Evolutionary conservation across 352 stramenopile species (phyloP), one percentile per base, ranked within the genome.

Genomic region (Phytophthora kernoviae): DNA sequence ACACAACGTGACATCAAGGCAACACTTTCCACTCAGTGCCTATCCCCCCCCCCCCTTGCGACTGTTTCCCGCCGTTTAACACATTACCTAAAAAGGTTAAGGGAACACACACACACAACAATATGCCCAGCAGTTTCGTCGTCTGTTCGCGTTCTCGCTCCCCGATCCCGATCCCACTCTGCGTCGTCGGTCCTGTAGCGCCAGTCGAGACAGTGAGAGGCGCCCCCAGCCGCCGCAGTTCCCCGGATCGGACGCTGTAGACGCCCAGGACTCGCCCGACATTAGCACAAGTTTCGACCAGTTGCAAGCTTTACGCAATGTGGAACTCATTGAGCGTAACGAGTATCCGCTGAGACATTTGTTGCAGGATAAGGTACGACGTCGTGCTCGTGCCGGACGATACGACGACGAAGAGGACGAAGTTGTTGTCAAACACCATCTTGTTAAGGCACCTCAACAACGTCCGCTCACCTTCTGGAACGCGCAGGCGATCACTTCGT

Each of bases 301-400:
- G 54, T 52, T 92, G 8, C 75, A 90, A 57, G 83, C 83, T 39
- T 58, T 92, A 11, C 83, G 83, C 22, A 60, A 81, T 65, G 79
- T 92, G 33, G 27, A 75, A 45, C 66, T 92, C 43, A 79, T 92
- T 53, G 63, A 59, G 36, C 68, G 71, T 30, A 92, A 92, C 68
- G 83, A 92, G 59, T 92, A 93, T 33, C 84, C 84, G 39, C 59
- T 91, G n/a, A 26, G 59, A 33, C 77, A 90, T 26, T 49, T 93
- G 34, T 48, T 64, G 14, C 74, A 65, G 36, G 71, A 77, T 10
- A 70, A 72, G 44, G 68, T 80, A 17, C 64, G 63, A 4, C 64
- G 65, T 8, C 64, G 61, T 5, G 62, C 63, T 22, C 72, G 69
- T 30, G 55, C 65, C 15, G n/a, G n/a, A n/a, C n/a, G n/a, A n/a